phyloP scores from a whole-genome alignment of 192 early-diverging fungal species.

The Lobosporangium transversale region DNA sequence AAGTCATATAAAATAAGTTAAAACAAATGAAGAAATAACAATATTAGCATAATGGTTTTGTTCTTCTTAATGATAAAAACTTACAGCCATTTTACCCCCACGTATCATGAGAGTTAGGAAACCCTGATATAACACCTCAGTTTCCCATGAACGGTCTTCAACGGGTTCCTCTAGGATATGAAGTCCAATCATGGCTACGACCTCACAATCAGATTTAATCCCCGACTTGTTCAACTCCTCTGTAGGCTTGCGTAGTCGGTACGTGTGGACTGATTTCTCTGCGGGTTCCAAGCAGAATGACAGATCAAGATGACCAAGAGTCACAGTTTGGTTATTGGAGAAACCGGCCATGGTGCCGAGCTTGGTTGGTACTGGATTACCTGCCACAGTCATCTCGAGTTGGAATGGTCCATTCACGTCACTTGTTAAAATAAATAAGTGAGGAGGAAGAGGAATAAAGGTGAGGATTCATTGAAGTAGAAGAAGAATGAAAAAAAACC shows the following conservation, averaged over 20 bases:
- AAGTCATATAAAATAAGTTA: not conserved
- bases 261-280: constrained; percentile 21
- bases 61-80: not conserved
- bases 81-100: constrained; percentile 28
- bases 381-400: constrained; percentile 29
- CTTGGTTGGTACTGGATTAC: constrained; percentile 29
- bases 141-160: constrained; percentile 43
- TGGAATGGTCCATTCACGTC: constrained; percentile 45
- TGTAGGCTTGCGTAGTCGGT: constrained; percentile 12
- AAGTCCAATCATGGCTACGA: constrained; percentile 33
- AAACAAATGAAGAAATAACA: too few relatives aligned
- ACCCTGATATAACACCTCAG: constrained; percentile 21
- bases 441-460: not conserved
- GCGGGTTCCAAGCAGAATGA: constrained; percentile 25
- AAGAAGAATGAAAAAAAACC: too few relatives aligned
- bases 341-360: constrained; percentile 44
- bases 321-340: constrained; percentile 17
- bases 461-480: too few relatives aligned
- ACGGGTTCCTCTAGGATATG: constrained; percentile 39
- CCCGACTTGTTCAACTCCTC: constrained; percentile 2
- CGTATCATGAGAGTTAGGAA: constrained; percentile 43
- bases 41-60: too few relatives aligned
- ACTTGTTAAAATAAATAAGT: constrained; percentile 2
- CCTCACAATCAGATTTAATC: constrained; percentile 35
- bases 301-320: constrained; percentile 26